Base-by-base conservation (phyloP, 768 basidiomycete species). In the Plicaturopsis crispa region DNA sequence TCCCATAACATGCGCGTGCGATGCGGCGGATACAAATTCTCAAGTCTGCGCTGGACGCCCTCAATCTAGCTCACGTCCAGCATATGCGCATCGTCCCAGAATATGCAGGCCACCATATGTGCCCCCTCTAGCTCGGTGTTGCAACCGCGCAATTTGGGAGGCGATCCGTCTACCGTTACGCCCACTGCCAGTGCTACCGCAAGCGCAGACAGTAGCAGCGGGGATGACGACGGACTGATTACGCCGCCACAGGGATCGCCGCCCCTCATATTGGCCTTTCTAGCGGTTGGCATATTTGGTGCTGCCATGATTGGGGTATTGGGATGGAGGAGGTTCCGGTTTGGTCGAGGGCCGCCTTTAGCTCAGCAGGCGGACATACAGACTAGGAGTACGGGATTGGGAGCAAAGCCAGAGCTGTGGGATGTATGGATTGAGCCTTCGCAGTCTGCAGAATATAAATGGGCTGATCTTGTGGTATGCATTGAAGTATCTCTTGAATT, bases 261-360 rank as follows among this genome's bases (percentile, higher is more conserved):
- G 0, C 72, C 74, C 5, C 61, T 80, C 45, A 71, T 82, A 33
- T 62, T 80, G 24, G 75, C 71, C 2, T 75, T 79, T 48, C 56
- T 82, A 18, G 70, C 72, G n/a, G 66, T 78, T 20, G 75, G 73
- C 3, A 48, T 82, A 13, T 75, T 80, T 45, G 54, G 59, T 14
- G 53, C 65, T n/a, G 63, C 63, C 0, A 69, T 78, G 61, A 41
- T 72, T 8, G 55, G 63, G 6, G 62, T 73, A 23, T 69, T 76
- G 33, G 67, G 65, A 10, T 73, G 70, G 66, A 54, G 65, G 42
- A 57, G 64, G 35, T 35, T 66, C 7, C 3, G 61, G 38, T 39
- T 43, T 8, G 42, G 40, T 7, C 33, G 55, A 31, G 32, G 14
- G 32, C 30, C 12, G 14, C 30, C 32, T 5, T 18, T n/a, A 11